Conservation (phyloP, 176 grass and related monocot species). For the Themeda triandra region DNA sequence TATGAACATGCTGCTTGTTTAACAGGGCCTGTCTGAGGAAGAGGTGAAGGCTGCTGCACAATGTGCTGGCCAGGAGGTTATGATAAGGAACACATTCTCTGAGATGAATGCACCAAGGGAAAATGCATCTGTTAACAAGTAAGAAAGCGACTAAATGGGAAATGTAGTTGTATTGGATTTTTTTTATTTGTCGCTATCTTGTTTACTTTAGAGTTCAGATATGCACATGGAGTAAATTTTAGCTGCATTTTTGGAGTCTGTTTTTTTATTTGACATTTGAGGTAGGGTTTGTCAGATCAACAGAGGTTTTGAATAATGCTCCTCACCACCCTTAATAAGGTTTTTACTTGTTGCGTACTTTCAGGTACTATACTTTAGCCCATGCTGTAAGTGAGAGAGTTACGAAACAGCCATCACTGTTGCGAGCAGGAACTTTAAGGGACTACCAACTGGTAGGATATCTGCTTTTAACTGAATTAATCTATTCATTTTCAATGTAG, state of each 20-base stretch:
- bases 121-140: constrained; percentile 88
- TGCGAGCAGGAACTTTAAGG: constrained; percentile 87
- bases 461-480: constrained; percentile 29
- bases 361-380: constrained; percentile 94
- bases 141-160: constrained; percentile 19
- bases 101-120: constrained; percentile 99
- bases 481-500: constrained; percentile 8
- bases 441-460: constrained; percentile 89
- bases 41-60: constrained; percentile 88
- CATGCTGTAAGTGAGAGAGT: constrained; percentile 97
- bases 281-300: neutral
- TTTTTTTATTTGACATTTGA: constrained; percentile 7
- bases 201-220: neutral
- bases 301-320: neutral
- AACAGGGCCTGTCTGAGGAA: constrained; percentile 92
- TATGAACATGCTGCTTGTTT: constrained; percentile 29
- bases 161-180: neutral
- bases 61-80: constrained; percentile 94
- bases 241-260: neutral
- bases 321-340: neutral
- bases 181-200: neutral
- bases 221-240: constrained; percentile 2
- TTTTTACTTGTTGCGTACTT: neutral
- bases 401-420: constrained; percentile 83
- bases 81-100: constrained; percentile 97